A percentile compares a stretch with the other conserved stretches of the same genome.
These are phyloP conservation scores for Anthracocystis walkeri DNA, from an alignment of 1,284 basidiomycete species.

Conservation along the genomic window DNA sequence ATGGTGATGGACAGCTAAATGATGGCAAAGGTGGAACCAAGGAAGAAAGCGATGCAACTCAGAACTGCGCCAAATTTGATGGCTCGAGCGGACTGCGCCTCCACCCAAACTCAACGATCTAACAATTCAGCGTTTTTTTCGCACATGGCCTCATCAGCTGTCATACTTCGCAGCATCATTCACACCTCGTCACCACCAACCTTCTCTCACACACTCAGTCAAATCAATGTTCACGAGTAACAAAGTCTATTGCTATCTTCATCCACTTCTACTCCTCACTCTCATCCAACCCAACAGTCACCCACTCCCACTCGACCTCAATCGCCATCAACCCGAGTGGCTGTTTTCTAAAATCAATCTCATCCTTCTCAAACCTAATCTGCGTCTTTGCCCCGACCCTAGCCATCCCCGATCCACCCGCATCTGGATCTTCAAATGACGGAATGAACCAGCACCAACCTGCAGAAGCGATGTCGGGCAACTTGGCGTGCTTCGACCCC, in stretches of 20 bases:
- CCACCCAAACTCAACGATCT: background rate
- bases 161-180: no score
- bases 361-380: constrained; percentile 52
- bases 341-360: constrained; percentile 69
- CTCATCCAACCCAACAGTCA: constrained; percentile 39
- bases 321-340: constrained; percentile 61
- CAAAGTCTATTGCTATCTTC: no score
- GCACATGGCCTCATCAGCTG: background rate
- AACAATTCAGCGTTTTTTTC: background rate
- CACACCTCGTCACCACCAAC: no score
- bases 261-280: background rate
- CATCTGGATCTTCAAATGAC: constrained; percentile 61
- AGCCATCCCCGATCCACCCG: constrained; percentile 12
- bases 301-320: constrained; percentile 67
- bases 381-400: constrained; percentile 20
- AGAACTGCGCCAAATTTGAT: constrained; percentile 2
- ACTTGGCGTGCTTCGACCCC: constrained; percentile 63
- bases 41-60: constrained; percentile 2
- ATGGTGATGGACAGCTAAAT: no score
- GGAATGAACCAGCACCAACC: constrained; percentile 70
- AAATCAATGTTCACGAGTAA: no score
- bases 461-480: constrained; percentile 65
- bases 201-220: no score
- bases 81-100: constrained; percentile 22
- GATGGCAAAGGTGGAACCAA: constrained; percentile 1